Base-by-base conservation (phyloP, 768 basidiomycete genomes). In the Nidularia pulvinata region DNA sequence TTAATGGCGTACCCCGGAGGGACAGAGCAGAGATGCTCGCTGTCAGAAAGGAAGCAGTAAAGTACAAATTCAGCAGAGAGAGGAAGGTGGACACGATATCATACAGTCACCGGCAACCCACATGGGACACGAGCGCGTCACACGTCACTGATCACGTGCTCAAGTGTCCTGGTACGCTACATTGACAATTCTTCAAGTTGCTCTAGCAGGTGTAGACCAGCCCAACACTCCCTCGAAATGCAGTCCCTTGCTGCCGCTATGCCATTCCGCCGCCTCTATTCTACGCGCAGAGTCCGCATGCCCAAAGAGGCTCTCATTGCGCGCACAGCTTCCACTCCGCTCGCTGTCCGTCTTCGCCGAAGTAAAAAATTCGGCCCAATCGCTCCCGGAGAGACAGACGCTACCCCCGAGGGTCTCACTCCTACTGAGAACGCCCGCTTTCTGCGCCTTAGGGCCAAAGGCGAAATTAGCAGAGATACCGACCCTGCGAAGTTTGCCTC, bases 301-400 rank as follows among this genome's bases (percentile, higher is more conserved):
- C 74, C 72, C 34, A 65, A 74, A 25, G 63, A 71, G 47, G 76
- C 80, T 36, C 67, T 81, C 35, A 74, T 66, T 36, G 88, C 90
- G 2, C 76, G 87, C 43, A 87, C 85, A 32, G 77, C 83, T 6
- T 91, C 90, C 0, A 81, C 88, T 0, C 90, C 90, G 1, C 78
- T 84, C 43, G 87, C 88, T 30, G 89, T 92, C 49, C 85, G 86
- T 53, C 75, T 82, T 14, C 87, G 90, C 50, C 84, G 90, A 52
- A 70, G 69, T 56, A 86, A 82, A 67, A 73, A 72, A 57, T 71
- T 76, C 48, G 73, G 78, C 43, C 61, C 66, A 36, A 60, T 57
- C 52, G 63, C 59, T 37, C 55, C 55, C 52, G 75, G 70, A 39
- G 59, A 64, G 45, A 70, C 80, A 32, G 84, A 85, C 65, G 77